Conservation (phyloP, 2,329 filamentous ascomycete species). For the Aspergillus felis region DNA sequence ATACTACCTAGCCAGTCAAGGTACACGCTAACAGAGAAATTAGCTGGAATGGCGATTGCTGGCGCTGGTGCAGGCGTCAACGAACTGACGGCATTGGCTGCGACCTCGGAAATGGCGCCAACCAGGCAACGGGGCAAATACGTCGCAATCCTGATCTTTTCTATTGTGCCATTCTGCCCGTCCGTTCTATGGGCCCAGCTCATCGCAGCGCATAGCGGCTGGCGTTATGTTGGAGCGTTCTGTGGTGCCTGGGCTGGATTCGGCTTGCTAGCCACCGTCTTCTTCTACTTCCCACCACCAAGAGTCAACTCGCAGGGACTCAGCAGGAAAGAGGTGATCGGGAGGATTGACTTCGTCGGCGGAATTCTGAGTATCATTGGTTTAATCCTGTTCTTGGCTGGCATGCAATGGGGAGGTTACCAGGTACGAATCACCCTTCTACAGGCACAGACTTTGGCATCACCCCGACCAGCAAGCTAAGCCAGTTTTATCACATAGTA, state of each 20-base stretch:
- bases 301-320: constrained; percentile 39
- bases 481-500: constrained; percentile 29
- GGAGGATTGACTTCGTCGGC: constrained; percentile 50
- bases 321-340: constrained; percentile 37
- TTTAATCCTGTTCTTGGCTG: constrained; percentile 47
- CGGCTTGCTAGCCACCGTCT: constrained; percentile 38
- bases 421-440: constrained; percentile 25
- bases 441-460: neutral
- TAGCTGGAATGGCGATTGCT: constrained; percentile 55
- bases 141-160: constrained; percentile 57
- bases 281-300: constrained; percentile 46
- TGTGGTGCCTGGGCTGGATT: constrained; percentile 41
- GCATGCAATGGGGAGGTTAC: constrained; percentile 51
- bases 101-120: constrained; percentile 64
- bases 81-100: constrained; percentile 65
- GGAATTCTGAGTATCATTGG: constrained; percentile 47
- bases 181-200: constrained; percentile 61
- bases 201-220: constrained; percentile 43
- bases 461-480: constrained; percentile 1
- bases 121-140: constrained; percentile 62
- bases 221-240: constrained; percentile 44
- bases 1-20: constrained; percentile 9
- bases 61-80: constrained; percentile 65
- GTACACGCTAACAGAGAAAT: neutral
- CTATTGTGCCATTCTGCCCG: constrained; percentile 60